phyloP scores from a whole-genome alignment of 257 asterid genomes.

The Prunella vulgaris region DNA sequence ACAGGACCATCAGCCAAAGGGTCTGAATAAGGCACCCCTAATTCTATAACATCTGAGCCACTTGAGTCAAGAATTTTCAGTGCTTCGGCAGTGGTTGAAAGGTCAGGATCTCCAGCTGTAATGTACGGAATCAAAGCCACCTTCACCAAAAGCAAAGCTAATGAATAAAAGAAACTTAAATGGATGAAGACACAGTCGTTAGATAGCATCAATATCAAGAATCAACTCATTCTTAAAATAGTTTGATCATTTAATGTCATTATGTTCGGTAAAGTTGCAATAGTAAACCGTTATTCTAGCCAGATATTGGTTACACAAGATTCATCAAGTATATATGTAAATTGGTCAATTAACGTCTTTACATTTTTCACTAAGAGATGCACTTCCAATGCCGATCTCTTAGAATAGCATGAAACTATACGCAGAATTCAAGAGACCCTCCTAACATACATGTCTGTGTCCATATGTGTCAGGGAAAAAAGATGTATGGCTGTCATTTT shows the following conservation, averaged over 20 bases:
- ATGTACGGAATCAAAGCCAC: slow-evolving; percentile 79
- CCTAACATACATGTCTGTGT: too few relatives aligned
- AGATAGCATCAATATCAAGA: background rate
- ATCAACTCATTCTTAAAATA: background rate
- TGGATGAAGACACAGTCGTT: background rate
- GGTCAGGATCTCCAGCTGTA: slow-evolving; percentile 89
- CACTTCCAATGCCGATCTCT: too few relatives aligned
- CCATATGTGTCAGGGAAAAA: too few relatives aligned
- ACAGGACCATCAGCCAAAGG: slow-evolving; percentile 92
- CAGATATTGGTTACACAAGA: background rate
- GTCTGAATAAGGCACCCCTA: slow-evolving; percentile 85
- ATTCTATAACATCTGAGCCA: slow-evolving; percentile 73
- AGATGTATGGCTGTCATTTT: too few relatives aligned
- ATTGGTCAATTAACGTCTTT: background rate
- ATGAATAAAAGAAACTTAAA: background rate
- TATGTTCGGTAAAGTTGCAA: background rate
- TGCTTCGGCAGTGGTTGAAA: slow-evolving; percentile 71
- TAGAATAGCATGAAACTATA: too few relatives aligned
- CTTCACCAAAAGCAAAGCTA: slow-evolving; percentile 36
- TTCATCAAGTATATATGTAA: background rate
- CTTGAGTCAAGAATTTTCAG: slow-evolving; percentile 68
- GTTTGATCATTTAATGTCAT: background rate
- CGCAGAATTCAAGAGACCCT: too few relatives aligned
- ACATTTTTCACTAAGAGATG: too few relatives aligned
- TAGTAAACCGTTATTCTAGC: background rate